phyloP scores from a whole-genome alignment of 2,329 filamentous ascomycete genomes.

The Aaosphaeria arxii region DNA sequence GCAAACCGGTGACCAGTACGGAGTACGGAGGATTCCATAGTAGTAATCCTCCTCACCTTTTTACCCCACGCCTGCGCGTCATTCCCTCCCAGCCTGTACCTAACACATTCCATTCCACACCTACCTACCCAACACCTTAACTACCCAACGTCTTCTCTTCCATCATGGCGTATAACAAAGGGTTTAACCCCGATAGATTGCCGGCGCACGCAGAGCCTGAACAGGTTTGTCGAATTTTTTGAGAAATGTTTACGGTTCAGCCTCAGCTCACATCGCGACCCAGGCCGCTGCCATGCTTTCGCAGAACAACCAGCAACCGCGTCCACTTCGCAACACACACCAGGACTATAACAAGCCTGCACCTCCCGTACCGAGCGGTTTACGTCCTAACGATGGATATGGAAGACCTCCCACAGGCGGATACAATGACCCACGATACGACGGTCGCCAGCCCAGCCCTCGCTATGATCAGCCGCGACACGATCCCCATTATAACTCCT shows the following conservation, averaged over 20 bases:
- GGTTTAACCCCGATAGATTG: conserved; percentile 91
- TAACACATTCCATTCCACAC: too few relatives aligned
- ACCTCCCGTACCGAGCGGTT: conserved; percentile 29
- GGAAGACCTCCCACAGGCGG: conserved; percentile 35
- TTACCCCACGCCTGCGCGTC: too few relatives aligned
- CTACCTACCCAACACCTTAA: neutral
- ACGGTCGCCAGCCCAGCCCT: conserved; percentile 14
- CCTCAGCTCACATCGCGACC: neutral
- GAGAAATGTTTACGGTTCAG: too few relatives aligned
- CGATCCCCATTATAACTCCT: conserved; percentile 31
- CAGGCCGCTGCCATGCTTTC: conserved; percentile 45
- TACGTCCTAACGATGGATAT: conserved; percentile 36
- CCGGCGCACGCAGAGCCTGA: conserved; percentile 85
- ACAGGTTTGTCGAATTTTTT: conserved; percentile 46
- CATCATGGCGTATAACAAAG: conserved; percentile 87
- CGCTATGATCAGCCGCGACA: conserved; percentile 22
- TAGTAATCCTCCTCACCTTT: too few relatives aligned
- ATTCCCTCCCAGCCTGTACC: too few relatives aligned
- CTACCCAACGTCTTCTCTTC: conserved; percentile 3
- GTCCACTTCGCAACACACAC: conserved; percentile 22
- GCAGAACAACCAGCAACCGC: conserved; percentile 9
- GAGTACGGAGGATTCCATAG: too few relatives aligned
- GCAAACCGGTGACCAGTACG: too few relatives aligned
- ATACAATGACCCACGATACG: conserved; percentile 34
- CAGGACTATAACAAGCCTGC: conserved; percentile 46